Conservation (phyloP, 2,329 filamentous ascomycete species). For the Xylaria sp. region DNA sequence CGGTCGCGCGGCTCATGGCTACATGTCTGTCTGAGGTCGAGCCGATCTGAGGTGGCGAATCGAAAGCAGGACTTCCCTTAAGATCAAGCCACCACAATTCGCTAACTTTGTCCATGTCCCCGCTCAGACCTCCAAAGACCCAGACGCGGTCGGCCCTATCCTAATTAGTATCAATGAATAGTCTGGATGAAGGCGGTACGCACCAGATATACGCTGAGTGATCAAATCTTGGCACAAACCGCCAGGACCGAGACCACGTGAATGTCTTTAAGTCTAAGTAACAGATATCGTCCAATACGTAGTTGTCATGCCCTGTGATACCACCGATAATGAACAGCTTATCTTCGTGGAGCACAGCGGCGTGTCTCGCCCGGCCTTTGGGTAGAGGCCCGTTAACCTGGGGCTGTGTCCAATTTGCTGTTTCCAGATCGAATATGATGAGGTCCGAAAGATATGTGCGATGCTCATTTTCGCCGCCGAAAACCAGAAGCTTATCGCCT, state of each 20-base stretch:
- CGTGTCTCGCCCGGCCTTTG: constrained; percentile 90
- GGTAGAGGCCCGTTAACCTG: constrained; percentile 86
- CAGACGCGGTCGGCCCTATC: constrained; percentile 81
- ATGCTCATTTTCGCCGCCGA: constrained; percentile 98
- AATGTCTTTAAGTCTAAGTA: constrained; percentile 97
- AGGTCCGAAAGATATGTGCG: constrained; percentile 94
- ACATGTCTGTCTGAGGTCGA: constrained; percentile 60
- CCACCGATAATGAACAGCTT: constrained; percentile 96
- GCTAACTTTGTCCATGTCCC: constrained; percentile 96
- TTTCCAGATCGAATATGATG: constrained; percentile 94
- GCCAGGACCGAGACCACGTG: constrained; percentile 97
- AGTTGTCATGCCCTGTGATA: constrained; percentile 92
- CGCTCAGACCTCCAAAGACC: constrained; percentile 95
- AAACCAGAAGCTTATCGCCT: constrained; percentile 94
- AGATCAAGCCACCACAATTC: constrained; percentile 98
- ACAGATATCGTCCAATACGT: constrained; percentile 94
- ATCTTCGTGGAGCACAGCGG: constrained; percentile 93
- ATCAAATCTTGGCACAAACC: constrained; percentile 93
- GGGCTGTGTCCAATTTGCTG: constrained; percentile 94
- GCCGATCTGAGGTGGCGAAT: constrained; percentile 71
- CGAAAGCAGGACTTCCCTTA: constrained; percentile 87
- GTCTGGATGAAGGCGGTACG: constrained; percentile 20
- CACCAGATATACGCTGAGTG: constrained; percentile 93
- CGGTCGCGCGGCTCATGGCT: constrained; percentile 54
- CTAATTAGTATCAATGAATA: constrained; percentile 36